Evolutionary conservation across 2,329 filamentous ascomycete genomes (phyloP), one percentile per base, ranked within the genome.

Genomic region (Hortaea werneckii): DNA sequence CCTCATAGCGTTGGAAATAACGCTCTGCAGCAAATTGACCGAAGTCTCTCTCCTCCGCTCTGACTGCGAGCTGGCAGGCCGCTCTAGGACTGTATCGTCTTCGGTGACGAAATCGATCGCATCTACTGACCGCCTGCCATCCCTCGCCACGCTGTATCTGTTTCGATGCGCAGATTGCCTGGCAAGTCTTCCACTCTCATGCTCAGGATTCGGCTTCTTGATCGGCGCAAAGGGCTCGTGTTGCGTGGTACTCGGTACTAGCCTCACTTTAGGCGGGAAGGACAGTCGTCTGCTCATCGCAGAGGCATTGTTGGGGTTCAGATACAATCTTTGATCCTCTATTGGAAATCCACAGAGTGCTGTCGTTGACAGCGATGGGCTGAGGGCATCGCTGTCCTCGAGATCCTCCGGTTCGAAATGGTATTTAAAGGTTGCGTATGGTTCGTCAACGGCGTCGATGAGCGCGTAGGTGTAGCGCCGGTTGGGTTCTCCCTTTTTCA

Each of bases 391-490:
- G 2, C 32, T 4, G 32, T n/a, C 32, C 32, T 35, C n/a, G n/a
- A n/a, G 32, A n/a, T n/a, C 2, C 4, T n/a, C 32, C 40, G 26
- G 29, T 8, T 34, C 11, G 41, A 50, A 54, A 32, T 60, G 50
- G 38, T 58, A 72, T 28, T 64, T 58, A 49, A 76, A 73, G 1
- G 58, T 68, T 4, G 63, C 71, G 48, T 70, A 74, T 2, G 73
- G 73, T 51, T 64, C 55, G 50, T 75, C 69, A 5, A 68, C 43
- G 1, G 71, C 64, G 54, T 76, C 72, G 13, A 74, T 57, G 12
- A 76, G 64, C 1, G 70, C 67, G 44, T 73, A 75, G 43, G 65
- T 67, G 57, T 75, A 76, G 54, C 65, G 71, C 3, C 64, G 60
- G 49, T 65, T 67, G 6, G 67, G 69, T 8, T 70, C 63, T 30